Percentiles rank a stretch among this genome's conserved stretches.
These are phyloP conservation scores for Haplosporangium sp. DNA, from an alignment of 371 early-diverging fungal genomes.

Conservation along the genomic window DNA sequence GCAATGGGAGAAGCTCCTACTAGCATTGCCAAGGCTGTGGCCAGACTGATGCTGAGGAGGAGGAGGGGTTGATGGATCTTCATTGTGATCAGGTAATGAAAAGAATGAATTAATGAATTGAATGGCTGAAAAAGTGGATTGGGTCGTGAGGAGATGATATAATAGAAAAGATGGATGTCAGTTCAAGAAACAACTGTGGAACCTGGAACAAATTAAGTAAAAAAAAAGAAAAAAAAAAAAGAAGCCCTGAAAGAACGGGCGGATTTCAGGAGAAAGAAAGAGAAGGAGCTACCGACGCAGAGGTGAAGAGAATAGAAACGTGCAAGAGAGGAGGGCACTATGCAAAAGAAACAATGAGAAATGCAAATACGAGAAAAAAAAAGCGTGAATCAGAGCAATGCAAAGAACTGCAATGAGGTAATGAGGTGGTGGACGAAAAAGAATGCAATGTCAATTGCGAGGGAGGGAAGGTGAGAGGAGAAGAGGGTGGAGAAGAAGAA, in stretches of 20 bases:
- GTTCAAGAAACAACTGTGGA: not conserved
- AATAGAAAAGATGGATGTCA: not conserved
- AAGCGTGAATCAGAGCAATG: not conserved
- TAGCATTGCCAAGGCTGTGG: conserved; percentile 24
- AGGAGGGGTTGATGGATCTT: conserved; percentile 29
- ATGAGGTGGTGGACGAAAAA: not conserved
- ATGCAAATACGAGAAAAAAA: not conserved
- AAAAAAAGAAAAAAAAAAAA: not conserved
- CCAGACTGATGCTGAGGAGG: conserved; percentile 37
- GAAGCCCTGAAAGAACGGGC: not conserved
- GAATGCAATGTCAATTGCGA: conserved; percentile 33
- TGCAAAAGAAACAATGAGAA: no score
- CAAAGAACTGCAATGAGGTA: not conserved
- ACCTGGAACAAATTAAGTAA: not conserved
- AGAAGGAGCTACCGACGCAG: not conserved
- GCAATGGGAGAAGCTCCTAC: conserved; percentile 15
- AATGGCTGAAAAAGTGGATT: not conserved
- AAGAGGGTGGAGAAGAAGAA: not conserved
- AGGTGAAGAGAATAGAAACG: not conserved
- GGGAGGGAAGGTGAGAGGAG: conserved; percentile 2
- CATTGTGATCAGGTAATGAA: conserved; percentile 9
- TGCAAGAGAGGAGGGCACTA: not conserved
- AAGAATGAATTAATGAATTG: not conserved
- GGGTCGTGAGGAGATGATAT: not conserved
- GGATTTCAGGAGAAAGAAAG: not conserved